These are phyloP conservation scores for Podaxis sp. DNA, from an alignment of 768 basidiomycete genomes.

Conservation along the genomic window DNA sequence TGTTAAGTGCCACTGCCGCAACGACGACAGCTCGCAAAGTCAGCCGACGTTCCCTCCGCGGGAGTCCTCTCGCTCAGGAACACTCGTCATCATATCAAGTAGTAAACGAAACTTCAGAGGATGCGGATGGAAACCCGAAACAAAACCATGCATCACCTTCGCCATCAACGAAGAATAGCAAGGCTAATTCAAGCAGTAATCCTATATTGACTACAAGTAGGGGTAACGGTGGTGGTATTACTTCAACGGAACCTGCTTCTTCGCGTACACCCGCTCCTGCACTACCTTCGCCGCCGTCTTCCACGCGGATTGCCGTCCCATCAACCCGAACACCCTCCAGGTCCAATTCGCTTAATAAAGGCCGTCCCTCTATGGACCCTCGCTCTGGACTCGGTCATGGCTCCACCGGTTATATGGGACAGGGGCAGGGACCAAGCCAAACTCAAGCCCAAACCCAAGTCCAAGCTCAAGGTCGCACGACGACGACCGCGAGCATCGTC, in stretches of 20 bases:
- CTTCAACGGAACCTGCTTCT: conserved; percentile 4
- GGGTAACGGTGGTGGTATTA: background rate
- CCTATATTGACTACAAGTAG: background rate
- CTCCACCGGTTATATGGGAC: background rate
- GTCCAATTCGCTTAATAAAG: conserved; percentile 14
- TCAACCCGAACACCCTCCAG: conserved; percentile 28
- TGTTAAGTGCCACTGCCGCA: conserved; percentile 23
- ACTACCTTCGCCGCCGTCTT: conserved; percentile 3
- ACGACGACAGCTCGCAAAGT: conserved; percentile 24
- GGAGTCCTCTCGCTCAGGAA: conserved; percentile 5
- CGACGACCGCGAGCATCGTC: conserved; percentile 17
- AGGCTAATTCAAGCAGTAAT: conserved; percentile 1
- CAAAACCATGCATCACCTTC: conserved; percentile 11
- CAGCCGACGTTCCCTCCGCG: conserved; percentile 25
- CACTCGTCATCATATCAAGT: background rate
- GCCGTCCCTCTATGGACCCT: background rate
- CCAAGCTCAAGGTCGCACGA: conserved; percentile 7
- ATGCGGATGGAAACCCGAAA: conserved; percentile 8
- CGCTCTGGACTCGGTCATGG: conserved; percentile 7
- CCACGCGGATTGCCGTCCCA: conserved; percentile 19
- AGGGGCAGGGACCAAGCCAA: conserved; percentile 1
- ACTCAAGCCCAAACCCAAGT: background rate
- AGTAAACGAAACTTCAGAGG: conserved; percentile 3
- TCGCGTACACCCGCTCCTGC: conserved; percentile 7
- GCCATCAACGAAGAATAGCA: background rate